A percentile compares a stretch with the other conserved stretches of the same genome.
Evolutionary conservation across 2,329 filamentous ascomycete genomes (phyloP).

Genomic region (Nothomitra cinnamomea): DNA sequence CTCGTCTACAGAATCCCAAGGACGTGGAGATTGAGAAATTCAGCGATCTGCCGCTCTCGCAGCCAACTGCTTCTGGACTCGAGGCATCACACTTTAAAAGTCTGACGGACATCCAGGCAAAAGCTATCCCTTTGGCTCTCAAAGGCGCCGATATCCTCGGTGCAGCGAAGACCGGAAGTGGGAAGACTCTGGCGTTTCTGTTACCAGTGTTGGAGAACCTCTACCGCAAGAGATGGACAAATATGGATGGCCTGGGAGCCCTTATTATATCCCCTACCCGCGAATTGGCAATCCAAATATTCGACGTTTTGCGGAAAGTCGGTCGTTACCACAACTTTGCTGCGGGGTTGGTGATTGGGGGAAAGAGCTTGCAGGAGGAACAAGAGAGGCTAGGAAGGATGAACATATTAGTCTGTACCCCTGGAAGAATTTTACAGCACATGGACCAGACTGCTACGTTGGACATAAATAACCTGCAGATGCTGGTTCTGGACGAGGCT

Average conservation of each 20-base stretch:
- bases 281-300: conserved; percentile 92
- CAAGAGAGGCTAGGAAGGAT: conserved; percentile 70
- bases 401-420: conserved; percentile 95
- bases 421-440: conserved; percentile 88
- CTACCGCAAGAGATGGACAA: conserved; percentile 76
- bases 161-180: conserved; percentile 87
- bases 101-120: conserved; percentile 80
- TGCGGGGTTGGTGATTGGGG: conserved; percentile 83
- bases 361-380: conserved; percentile 78
- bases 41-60: conserved; percentile 69
- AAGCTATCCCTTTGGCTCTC: conserved; percentile 74
- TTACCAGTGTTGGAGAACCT: conserved; percentile 85
- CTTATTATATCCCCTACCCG: conserved; percentile 87
- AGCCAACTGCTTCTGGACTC: conserved; percentile 61
- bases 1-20: conserved; percentile 39
- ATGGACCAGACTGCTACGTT: conserved; percentile 84
- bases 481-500: conserved; percentile 87
- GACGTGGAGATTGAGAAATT: conserved; percentile 48
- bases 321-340: conserved; percentile 82
- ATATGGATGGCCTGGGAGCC: conserved; percentile 79
- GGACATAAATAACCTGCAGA: conserved; percentile 77
- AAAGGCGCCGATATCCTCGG: conserved; percentile 80
- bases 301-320: conserved; percentile 80
- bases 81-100: conserved; percentile 76
- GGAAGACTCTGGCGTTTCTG: conserved; percentile 88